Conservation (phyloP, 768 basidiomycete species). For the Tulasnella sp. region DNA sequence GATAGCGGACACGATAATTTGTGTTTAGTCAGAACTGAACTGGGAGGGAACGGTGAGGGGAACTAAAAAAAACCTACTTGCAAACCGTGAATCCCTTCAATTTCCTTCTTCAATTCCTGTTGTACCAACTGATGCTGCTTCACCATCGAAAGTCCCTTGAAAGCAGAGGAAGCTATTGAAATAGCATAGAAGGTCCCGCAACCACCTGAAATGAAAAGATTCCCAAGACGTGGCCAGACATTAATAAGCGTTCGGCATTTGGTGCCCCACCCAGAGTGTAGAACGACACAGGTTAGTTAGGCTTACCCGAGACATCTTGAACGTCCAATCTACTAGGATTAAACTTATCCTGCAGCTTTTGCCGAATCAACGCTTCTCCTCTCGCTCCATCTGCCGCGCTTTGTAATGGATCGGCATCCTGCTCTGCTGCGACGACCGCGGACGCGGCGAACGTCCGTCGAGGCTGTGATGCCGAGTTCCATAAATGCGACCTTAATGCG, state of each 20-base stretch:
- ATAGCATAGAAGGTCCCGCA: constrained; percentile 98
- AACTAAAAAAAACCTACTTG: constrained; percentile 49
- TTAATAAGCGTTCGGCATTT: background rate
- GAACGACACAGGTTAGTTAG: background rate
- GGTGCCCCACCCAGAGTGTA: background rate
- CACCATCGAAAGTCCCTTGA: constrained; percentile 76
- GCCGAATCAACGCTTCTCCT: constrained; percentile 62
- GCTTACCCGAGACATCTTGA: constrained; percentile 87
- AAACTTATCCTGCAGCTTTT: constrained; percentile 68
- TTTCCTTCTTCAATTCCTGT: constrained; percentile 76
- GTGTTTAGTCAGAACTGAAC: too few relatives aligned
- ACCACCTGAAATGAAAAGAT: constrained; percentile 54
- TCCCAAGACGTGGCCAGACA: background rate
- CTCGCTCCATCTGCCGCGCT: constrained; percentile 30
- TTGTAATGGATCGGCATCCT: background rate
- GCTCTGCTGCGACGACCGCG: background rate
- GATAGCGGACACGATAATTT: background rate
- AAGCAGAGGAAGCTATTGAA: constrained; percentile 70
- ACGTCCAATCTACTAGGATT: constrained; percentile 74
- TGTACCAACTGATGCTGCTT: constrained; percentile 94
- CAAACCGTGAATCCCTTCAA: constrained; percentile 84
- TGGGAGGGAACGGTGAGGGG: too few relatives aligned
- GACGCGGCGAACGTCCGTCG: background rate
- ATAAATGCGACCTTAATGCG: background rate
- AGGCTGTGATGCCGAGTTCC: background rate